These are phyloP conservation scores for Colletotrichum noveboracense DNA, from an alignment of 2,329 filamentous ascomycete species.

Conservation along the genomic window DNA sequence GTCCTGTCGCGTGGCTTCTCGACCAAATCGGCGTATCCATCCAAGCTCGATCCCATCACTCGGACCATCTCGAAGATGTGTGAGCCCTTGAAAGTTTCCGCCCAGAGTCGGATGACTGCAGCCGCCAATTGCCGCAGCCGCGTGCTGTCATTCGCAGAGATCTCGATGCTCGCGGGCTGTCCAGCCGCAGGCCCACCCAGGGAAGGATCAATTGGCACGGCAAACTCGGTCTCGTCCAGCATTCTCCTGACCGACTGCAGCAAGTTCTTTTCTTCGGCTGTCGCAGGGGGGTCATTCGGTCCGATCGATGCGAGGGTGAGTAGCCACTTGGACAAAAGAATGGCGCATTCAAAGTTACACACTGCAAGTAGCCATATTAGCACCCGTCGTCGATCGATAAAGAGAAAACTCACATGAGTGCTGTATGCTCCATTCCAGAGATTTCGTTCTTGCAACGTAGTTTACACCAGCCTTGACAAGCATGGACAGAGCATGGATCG, in stretches of 20 bases:
- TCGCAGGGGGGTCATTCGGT: constrained; percentile 53
- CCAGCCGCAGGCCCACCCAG: constrained; percentile 45
- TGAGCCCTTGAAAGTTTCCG: constrained; percentile 65
- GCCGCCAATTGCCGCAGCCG: constrained; percentile 61
- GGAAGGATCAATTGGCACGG: constrained; percentile 63
- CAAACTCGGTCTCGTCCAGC: constrained; percentile 68
- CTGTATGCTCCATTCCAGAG: constrained; percentile 67
- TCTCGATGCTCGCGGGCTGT: constrained; percentile 44
- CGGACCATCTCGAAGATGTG: constrained; percentile 67
- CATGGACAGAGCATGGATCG: constrained; percentile 72
- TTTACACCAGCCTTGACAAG: constrained; percentile 68
- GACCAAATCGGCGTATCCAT: constrained; percentile 61
- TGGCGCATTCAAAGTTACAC: constrained; percentile 66
- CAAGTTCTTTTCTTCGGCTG: constrained; percentile 58
- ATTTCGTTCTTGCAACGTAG: constrained; percentile 66
- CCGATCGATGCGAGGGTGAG: constrained; percentile 59
- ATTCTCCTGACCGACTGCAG: constrained; percentile 62
- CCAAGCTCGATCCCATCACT: constrained; percentile 61
- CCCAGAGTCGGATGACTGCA: constrained; percentile 65
- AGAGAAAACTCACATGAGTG: constrained; percentile 56
- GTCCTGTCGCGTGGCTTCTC: constrained; percentile 59
- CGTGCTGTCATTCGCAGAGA: constrained; percentile 50
- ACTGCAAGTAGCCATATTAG: constrained; percentile 40
- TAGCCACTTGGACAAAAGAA: constrained; percentile 66
- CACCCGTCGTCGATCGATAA: not conserved